Conservation (phyloP, 2,329 filamentous ascomycete genomes). For the Botrytis deweyae region DNA sequence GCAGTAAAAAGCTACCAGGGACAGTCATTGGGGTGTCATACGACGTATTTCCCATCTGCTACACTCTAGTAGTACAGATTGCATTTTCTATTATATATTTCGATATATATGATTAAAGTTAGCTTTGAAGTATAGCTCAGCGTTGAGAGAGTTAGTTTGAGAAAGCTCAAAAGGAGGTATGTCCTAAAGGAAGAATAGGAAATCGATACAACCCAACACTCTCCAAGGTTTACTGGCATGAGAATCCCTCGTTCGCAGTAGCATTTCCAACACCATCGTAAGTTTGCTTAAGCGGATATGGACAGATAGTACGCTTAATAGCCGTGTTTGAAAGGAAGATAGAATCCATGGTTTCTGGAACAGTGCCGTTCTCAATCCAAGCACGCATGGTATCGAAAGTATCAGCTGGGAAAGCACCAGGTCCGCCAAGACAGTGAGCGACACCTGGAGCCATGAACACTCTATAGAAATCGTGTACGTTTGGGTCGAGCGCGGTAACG, state of each 20-base stretch:
- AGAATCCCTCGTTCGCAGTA: neutral
- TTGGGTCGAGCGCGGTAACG: neutral
- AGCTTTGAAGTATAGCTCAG: neutral
- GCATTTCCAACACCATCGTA: neutral
- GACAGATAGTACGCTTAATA: neutral
- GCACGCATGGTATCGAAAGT: neutral
- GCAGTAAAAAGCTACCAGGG: too few species aligned
- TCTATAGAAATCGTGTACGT: slow-evolving; percentile 8
- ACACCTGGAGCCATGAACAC: slow-evolving; percentile 1
- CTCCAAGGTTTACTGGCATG: neutral
- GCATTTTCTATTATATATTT: too few species aligned
- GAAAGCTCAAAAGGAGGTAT: neutral
- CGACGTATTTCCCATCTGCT: too few species aligned
- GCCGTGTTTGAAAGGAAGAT: neutral
- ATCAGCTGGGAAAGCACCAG: neutral
- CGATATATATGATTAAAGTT: too few species aligned
- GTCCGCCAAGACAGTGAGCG: neutral
- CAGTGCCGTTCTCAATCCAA: neutral
- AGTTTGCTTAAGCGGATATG: neutral
- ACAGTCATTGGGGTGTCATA: too few species aligned
- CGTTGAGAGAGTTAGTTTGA: neutral
- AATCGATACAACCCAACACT: neutral
- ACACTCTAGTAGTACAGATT: too few species aligned
- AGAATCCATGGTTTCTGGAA: neutral
- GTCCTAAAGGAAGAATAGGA: neutral